phyloP scores from a whole-genome alignment of 257 asterid species.

The Solanum piurae region DNA sequence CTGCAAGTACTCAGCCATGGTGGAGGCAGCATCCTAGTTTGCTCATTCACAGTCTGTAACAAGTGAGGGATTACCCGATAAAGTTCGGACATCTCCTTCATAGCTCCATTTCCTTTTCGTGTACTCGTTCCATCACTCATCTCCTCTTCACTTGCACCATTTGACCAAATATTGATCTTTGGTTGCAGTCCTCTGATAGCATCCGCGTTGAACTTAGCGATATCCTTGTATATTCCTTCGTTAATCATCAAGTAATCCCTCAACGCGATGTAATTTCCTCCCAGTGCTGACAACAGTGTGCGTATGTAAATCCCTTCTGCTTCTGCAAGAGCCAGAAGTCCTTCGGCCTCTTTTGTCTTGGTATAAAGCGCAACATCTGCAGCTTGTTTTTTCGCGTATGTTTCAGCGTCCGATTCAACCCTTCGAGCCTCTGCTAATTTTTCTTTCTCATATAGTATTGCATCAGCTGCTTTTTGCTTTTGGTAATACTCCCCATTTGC shows the following conservation, averaged over 20 bases:
- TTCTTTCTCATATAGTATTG: conserved; percentile 37
- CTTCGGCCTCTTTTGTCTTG: conserved; percentile 57
- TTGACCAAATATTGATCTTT: conserved; percentile 53
- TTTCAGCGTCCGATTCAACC: conserved; percentile 35
- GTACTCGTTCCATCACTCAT: not conserved
- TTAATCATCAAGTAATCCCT: conserved; percentile 55
- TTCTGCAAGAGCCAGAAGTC: conserved; percentile 42
- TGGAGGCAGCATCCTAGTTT: conserved; percentile 35
- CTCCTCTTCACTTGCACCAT: not conserved
- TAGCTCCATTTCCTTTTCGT: conserved; percentile 8
- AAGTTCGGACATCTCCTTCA: conserved; percentile 45
- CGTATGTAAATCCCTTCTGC: conserved; percentile 47
- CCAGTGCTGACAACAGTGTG: conserved; percentile 33
- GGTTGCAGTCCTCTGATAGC: conserved; percentile 55
- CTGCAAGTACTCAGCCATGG: conserved; percentile 33
- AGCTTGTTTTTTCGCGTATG: conserved; percentile 19
- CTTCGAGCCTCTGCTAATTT: conserved; percentile 44
- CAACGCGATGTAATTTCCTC: conserved; percentile 39
- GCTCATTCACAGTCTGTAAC: not conserved
- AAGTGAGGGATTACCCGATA: conserved; percentile 17
- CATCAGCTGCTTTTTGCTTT: conserved; percentile 50
- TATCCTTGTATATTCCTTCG: conserved; percentile 32
- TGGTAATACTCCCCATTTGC: conserved; percentile 57
- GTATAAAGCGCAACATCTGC: conserved; percentile 45
- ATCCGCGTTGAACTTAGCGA: conserved; percentile 45